phyloP scores from a whole-genome alignment of 345 rosid species.

The Rhizophora apiculata region DNA sequence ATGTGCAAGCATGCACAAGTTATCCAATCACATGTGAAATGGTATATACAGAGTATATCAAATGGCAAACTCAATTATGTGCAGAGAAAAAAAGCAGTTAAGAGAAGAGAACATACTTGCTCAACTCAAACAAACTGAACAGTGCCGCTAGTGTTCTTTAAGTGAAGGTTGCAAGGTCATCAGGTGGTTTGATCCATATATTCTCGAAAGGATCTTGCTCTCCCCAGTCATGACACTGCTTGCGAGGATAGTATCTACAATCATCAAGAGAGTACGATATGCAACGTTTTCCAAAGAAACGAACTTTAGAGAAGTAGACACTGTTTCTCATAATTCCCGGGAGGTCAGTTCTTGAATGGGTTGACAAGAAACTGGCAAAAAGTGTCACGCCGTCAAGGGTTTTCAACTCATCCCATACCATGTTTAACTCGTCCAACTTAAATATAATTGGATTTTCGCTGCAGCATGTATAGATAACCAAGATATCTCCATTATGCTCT shows the following conservation, averaged over 20 bases:
- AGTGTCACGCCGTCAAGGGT: conserved; percentile 55
- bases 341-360: conserved; percentile 46
- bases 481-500: conserved; percentile 50
- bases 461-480: conserved; percentile 51
- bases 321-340: conserved; percentile 55
- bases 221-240: conserved; percentile 60
- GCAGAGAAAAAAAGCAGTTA: conserved; percentile 7
- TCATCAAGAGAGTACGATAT: conserved; percentile 52
- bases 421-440: conserved; percentile 45
- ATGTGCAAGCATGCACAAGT: background rate
- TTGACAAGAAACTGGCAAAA: conserved; percentile 59
- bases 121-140: conserved; percentile 8
- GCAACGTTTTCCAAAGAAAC: conserved; percentile 65
- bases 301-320: conserved; percentile 64
- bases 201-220: conserved; percentile 55
- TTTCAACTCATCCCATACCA: conserved; percentile 55
- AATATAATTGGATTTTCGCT: conserved; percentile 49
- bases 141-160: conserved; percentile 23
- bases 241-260: conserved; percentile 54
- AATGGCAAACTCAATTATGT: conserved; percentile 5
- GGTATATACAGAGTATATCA: conserved; percentile 1
- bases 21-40: conserved; percentile 11
- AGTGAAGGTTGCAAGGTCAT: conserved; percentile 30
- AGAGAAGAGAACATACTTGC: conserved; percentile 1
- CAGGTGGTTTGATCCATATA: conserved; percentile 65